A percentile compares a stretch with the other conserved stretches of the same genome.
phyloP scores from a whole-genome alignment of 2,329 filamentous ascomycete species.

The Diplocarpon rosae region DNA sequence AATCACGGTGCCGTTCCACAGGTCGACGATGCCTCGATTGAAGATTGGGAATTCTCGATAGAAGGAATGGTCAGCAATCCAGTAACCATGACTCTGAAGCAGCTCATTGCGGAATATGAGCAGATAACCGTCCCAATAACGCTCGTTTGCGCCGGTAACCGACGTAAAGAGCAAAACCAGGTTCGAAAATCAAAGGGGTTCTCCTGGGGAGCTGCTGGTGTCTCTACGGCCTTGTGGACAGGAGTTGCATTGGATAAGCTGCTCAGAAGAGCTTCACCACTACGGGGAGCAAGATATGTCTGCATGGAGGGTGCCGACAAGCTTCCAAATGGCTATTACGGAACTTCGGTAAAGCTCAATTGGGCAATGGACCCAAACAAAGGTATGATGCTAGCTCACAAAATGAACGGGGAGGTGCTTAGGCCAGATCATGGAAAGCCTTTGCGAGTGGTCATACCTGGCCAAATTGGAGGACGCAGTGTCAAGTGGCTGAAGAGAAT shows the following conservation, averaged over 20 bases:
- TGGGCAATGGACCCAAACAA: conserved; percentile 78
- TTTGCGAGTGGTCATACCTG: conserved; percentile 71
- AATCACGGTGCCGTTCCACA: conserved; percentile 79
- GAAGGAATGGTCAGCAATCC: conserved; percentile 77
- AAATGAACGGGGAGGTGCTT: conserved; percentile 79
- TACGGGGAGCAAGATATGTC: conserved; percentile 64
- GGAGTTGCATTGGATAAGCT: conserved; percentile 67
- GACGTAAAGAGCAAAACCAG: conserved; percentile 85
- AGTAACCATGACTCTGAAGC: conserved; percentile 56
- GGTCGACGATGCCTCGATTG: conserved; percentile 59
- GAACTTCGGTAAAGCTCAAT: conserved; percentile 76
- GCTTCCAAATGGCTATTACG: conserved; percentile 79
- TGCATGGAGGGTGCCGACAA: conserved; percentile 89
- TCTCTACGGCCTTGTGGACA: conserved; percentile 83
- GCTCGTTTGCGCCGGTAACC: conserved; percentile 83
- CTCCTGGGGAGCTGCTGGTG: conserved; percentile 80
- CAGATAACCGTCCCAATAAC: conserved; percentile 81
- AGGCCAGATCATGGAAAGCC: conserved; percentile 80
- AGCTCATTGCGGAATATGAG: conserved; percentile 64
- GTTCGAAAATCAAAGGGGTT: conserved; percentile 89
- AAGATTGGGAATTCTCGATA: conserved; percentile 71
- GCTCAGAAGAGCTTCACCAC: conserved; percentile 55
- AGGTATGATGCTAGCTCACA: conserved; percentile 78
- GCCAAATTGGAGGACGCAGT: conserved; percentile 83
- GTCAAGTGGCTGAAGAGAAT: conserved; percentile 87